A percentile compares a stretch with the other conserved stretches of the same genome.
These are phyloP conservation scores for Physaria fendleri DNA, from an alignment of 345 rosid species.

Conservation along the genomic window DNA sequence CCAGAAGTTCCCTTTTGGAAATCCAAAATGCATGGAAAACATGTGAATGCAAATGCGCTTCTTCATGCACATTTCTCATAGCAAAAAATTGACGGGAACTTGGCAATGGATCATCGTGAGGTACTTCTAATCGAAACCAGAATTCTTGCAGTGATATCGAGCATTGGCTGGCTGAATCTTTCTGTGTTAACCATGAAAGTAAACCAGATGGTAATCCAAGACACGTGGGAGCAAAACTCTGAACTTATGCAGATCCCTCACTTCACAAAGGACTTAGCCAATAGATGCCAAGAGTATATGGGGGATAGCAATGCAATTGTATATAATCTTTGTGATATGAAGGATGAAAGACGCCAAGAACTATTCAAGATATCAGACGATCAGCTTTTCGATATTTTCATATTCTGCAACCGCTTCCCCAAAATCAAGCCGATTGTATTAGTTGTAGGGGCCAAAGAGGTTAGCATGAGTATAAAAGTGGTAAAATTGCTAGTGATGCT, in stretches of 20 bases:
- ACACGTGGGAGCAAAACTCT: slow-evolving; percentile 94
- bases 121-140: slow-evolving; percentile 67
- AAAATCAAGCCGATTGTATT: slow-evolving; percentile 72
- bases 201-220: slow-evolving; percentile 95
- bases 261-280: slow-evolving; percentile 75
- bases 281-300: slow-evolving; percentile 73
- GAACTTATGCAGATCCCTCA: slow-evolving; percentile 94
- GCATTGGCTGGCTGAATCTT: slow-evolving; percentile 86
- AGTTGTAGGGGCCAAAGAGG: slow-evolving; percentile 47
- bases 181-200: slow-evolving; percentile 89
- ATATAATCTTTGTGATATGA: slow-evolving; percentile 89
- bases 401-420: slow-evolving; percentile 82
- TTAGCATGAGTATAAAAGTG: slow-evolving; percentile 55
- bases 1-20: slow-evolving; percentile 88
- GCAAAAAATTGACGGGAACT: slow-evolving; percentile 65
- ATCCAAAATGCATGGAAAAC: slow-evolving; percentile 73
- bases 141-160: slow-evolving; percentile 87
- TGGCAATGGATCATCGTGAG: slow-evolving; percentile 76
- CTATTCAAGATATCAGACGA: slow-evolving; percentile 63
- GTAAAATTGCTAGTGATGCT: slow-evolving; percentile 58
- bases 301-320: slow-evolving; percentile 70
- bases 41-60: slow-evolving; percentile 81
- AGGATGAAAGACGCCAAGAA: slow-evolving; percentile 70
- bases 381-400: slow-evolving; percentile 70
- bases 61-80: slow-evolving; percentile 94